Conservation (phyloP, 331 rosid genomes). For the Stylosanthes scabra region DNA sequence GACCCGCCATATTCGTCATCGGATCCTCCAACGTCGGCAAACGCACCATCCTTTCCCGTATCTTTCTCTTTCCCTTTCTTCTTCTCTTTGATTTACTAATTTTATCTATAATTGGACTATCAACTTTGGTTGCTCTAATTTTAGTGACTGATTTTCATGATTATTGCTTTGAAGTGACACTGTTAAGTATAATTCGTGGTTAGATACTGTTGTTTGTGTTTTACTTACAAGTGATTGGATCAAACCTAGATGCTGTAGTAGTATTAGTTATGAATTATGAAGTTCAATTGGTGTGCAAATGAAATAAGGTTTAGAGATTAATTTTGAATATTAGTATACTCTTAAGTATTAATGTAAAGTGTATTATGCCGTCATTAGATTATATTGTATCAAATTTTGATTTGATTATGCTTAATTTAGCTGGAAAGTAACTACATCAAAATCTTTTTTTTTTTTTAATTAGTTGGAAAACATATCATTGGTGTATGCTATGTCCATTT, state of each 20-base stretch:
- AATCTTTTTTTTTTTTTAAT: not conserved
- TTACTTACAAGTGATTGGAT: not conserved
- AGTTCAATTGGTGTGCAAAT: not conserved
- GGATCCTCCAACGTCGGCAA: conserved; percentile 89
- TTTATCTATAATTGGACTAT: not conserved
- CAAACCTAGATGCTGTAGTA: not conserved
- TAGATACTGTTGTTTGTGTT: not conserved
- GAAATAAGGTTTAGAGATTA: not conserved
- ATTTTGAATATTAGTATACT: no score
- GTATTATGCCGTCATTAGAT: no score
- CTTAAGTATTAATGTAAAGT: no score
- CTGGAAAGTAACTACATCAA: not conserved
- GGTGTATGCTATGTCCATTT: not conserved
- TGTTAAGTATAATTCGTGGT: not conserved
- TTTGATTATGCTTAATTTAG: no score
- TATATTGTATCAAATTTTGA: no score
- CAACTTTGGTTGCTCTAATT: not conserved
- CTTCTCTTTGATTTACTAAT: not conserved
- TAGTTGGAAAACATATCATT: not conserved
- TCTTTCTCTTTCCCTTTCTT: conserved; percentile 5
- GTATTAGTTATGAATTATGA: no score
- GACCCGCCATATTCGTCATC: conserved; percentile 71
- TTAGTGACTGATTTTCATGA: not conserved
- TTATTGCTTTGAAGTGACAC: not conserved
- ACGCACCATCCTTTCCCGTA: conserved; percentile 84